Evolutionary conservation across 441 rosid species (phyloP).

Genomic region (Syzygium syzygioides): DNA sequence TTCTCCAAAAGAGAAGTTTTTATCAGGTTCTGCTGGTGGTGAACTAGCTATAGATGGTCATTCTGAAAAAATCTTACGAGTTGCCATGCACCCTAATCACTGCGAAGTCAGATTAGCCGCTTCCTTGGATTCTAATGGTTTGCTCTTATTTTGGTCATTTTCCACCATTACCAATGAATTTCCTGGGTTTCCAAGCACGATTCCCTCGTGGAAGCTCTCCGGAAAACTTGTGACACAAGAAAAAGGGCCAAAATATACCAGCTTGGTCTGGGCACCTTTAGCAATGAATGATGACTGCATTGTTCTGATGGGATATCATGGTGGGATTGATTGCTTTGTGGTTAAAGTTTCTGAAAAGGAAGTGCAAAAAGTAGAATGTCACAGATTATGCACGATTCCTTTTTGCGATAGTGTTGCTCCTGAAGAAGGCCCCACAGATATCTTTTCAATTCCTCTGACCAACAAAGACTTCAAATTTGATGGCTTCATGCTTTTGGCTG

Average conservation of each 20-base stretch:
- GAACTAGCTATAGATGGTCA: slow-evolving; percentile 58
- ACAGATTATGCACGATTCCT: slow-evolving; percentile 68
- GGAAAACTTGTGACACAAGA: slow-evolving; percentile 47
- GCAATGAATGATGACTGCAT: slow-evolving; percentile 45
- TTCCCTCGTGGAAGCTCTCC: slow-evolving; percentile 56
- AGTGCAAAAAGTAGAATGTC: slow-evolving; percentile 33
- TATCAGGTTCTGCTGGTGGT: slow-evolving; percentile 28
- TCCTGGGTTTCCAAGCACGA: slow-evolving; percentile 39
- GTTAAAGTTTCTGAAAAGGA: slow-evolving; percentile 40
- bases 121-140: slow-evolving; percentile 80
- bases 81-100: slow-evolving; percentile 56
- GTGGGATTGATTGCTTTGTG: slow-evolving; percentile 83
- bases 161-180: slow-evolving; percentile 33
- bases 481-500: slow-evolving; percentile 68
- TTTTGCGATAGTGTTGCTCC: slow-evolving; percentile 29
- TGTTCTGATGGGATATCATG: slow-evolving; percentile 66
- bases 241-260: slow-evolving; percentile 44
- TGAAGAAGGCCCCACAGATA: slow-evolving; percentile 54
- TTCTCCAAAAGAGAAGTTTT: slow-evolving; percentile 22
- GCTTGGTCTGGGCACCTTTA: slow-evolving; percentile 87
- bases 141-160: slow-evolving; percentile 67
- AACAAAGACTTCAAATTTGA: slow-evolving; percentile 35
- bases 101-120: slow-evolving; percentile 53
- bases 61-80: slow-evolving; percentile 55
- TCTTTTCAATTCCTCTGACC: slow-evolving; percentile 57